Evolutionary conservation across 768 basidiomycete species (phyloP), one percentile per base, ranked within the genome.

Genomic region (Boletus vinaceobasis): DNA sequence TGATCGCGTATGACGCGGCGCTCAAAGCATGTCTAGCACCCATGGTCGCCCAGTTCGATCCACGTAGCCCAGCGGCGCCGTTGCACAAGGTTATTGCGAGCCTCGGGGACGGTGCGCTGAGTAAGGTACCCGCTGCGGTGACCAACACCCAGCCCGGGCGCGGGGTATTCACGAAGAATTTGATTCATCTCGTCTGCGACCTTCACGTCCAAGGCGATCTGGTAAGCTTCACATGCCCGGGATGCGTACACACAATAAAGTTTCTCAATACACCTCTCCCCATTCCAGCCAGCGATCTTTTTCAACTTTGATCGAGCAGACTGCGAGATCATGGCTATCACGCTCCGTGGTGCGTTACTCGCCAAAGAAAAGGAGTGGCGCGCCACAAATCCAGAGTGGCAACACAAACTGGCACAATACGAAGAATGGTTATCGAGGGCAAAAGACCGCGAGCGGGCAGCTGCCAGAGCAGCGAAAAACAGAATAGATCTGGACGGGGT

Each of bases 271-370:
- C 19, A 4, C 33, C 19, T 29, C 17, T 52, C 26, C 17, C 27
- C 47, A 19, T 10, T 39, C 0, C 50, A 85, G 84, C 85, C 86
- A 4, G 87, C 85, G 0, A 79, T 89, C 13, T 66, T 88, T 21
- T 89, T 89, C 72, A 79, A 74, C 50, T 86, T 88, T 60, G 83
- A 87, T 58, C 78, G 87, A 19, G 65, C 71, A 2, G 72, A 74
- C 19, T 87, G 86, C 64, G 85, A 87, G 62, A 58, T 67, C n/a
- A 76, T 86, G 72, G 82, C 76, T 0, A 36, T 62, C 21, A 53
- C 56, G 13, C 65, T 88, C 23, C 19, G 73, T 1, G 15, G 52
- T 2, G 62, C 54, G 0, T 73, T 88, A 14, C 58, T 73, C 50
- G 43, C 27, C 1, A 74, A 79, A 6, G 87, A 89, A 65, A 40